phyloP scores from a whole-genome alignment of 2,329 filamentous ascomycete genomes.

The Sclerotinia borealis region DNA sequence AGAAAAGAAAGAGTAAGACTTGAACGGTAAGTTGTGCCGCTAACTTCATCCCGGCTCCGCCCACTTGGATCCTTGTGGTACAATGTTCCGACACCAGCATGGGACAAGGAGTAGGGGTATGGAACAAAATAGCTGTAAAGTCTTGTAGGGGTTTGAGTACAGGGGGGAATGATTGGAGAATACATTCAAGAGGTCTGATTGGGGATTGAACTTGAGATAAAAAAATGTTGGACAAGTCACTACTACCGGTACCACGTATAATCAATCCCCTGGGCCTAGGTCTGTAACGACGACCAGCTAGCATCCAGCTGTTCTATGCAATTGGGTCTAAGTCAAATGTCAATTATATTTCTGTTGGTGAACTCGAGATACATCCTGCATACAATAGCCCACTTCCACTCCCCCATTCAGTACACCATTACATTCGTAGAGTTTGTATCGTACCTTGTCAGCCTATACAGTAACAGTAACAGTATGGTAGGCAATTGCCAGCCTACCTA shows the following conservation, averaged over 20 bases:
- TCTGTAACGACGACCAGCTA: not conserved
- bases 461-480: too few relatives aligned
- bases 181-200: not conserved
- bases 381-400: not conserved
- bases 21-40: constrained; percentile 1
- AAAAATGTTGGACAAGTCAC: not conserved
- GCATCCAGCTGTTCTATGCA: not conserved
- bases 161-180: not conserved
- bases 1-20: not conserved
- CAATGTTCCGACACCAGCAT: constrained; percentile 1
- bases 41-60: constrained; percentile 4
- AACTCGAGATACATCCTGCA: not conserved
- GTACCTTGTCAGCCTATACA: not conserved
- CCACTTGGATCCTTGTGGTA: constrained; percentile 6
- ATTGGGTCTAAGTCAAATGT: not conserved
- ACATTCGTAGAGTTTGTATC: not conserved
- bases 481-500: not conserved
- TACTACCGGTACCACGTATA: not conserved
- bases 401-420: not conserved
- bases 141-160: not conserved
- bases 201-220: not conserved
- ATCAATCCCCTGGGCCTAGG: not conserved
- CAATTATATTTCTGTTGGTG: not conserved
- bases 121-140: not conserved
- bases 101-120: not conserved